Percentiles rank a stretch among this genome's conserved stretches.
Conservation (phyloP, 2,329 filamentous ascomycete genomes). For the Fusarium sp. region DNA sequence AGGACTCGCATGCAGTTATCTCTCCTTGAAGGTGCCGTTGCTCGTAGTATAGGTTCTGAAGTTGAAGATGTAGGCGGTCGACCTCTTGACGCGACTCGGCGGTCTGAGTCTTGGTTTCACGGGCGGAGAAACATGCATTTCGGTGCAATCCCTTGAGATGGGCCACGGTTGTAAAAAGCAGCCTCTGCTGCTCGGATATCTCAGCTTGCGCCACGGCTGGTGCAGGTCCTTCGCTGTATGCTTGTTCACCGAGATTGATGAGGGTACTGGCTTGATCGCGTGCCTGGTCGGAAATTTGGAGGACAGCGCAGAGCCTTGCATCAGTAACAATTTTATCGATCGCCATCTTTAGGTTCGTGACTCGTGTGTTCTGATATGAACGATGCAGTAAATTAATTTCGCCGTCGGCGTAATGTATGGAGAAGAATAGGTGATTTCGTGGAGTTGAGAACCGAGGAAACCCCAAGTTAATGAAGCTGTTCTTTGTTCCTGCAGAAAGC, state of each 20-base stretch:
- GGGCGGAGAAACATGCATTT: slow-evolving; percentile 81
- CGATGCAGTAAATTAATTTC: neutral
- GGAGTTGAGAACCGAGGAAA: slow-evolving; percentile 10
- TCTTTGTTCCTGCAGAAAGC: slow-evolving; percentile 26
- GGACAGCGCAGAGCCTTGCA: slow-evolving; percentile 72
- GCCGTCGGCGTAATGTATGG: slow-evolving; percentile 2
- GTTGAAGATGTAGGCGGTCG: slow-evolving; percentile 88
- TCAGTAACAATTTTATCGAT: slow-evolving; percentile 58
- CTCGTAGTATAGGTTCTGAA: slow-evolving; percentile 98
- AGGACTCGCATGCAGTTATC: slow-evolving; percentile 90
- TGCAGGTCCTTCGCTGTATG: slow-evolving; percentile 57
- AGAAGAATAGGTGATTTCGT: slow-evolving; percentile 1
- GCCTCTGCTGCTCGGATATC: slow-evolving; percentile 82
- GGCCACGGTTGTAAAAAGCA: slow-evolving; percentile 81
- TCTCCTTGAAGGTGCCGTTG: slow-evolving; percentile 91
- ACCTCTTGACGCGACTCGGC: slow-evolving; percentile 91
- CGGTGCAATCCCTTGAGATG: slow-evolving; percentile 87
- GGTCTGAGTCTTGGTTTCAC: slow-evolving; percentile 87
- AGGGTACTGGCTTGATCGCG: slow-evolving; percentile 78
- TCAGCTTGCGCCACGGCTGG: slow-evolving; percentile 66
- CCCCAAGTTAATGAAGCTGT: slow-evolving; percentile 7
- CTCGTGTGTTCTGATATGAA: neutral
- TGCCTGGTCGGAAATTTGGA: slow-evolving; percentile 79
- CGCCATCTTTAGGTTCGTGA: slow-evolving; percentile 50
- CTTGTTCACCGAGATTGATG: slow-evolving; percentile 66